Base-by-base conservation (phyloP, 148 eudicot genomes). In the Chenopodium berlandieri region DNA sequence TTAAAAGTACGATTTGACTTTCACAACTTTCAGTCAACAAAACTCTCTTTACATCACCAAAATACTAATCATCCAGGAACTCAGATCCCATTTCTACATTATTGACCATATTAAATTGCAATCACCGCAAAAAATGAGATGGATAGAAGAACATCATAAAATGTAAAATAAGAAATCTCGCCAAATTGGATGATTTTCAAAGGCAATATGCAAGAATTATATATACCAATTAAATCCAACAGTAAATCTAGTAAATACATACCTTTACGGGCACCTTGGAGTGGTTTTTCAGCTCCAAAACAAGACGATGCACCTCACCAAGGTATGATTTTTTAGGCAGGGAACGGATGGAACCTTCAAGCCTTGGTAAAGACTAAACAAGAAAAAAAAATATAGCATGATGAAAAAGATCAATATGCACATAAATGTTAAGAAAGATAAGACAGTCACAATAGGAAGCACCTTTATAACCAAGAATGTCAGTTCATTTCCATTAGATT, bases 391-490 rank as follows among this genome's bases (percentile, higher is more conserved):
- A 16, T 30, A 69, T 16, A 78, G 66, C 67, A 75, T 20, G 19
- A 19, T 30, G 66, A 73, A 40, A 74, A 48, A 76, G 63, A 80
- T 76, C 37, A 68, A 82, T 40, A 62, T 11, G 52, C 52, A 34
- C 46, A 67, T 0, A 73, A 56, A 68, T 73, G 58, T 9, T 56
- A 16, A 54, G 66, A 34, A 71, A 83, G 69, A 62, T 30, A 73
- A 16, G 47, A 63, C 23, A 63, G 73, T 44, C 63, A 71, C 65
- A 78, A 64, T 4, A 76, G 63, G 31, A 71, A 25, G 86, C 79
- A 96, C 99, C 98, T 94, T 92, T 79, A 94, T 91, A 78, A 94
- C 94, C 79, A 92, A 74, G 85, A 94, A 96, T 85, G 88, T 87
- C 77, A 96, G 86, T 85, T 87, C 88, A 85, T 86, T 82, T 63